A percentile compares a stretch with the other conserved stretches of the same genome.
These are phyloP conservation scores for Phytophthora pisi DNA, from an alignment of 352 stramenopile genomes.

Conservation along the genomic window DNA sequence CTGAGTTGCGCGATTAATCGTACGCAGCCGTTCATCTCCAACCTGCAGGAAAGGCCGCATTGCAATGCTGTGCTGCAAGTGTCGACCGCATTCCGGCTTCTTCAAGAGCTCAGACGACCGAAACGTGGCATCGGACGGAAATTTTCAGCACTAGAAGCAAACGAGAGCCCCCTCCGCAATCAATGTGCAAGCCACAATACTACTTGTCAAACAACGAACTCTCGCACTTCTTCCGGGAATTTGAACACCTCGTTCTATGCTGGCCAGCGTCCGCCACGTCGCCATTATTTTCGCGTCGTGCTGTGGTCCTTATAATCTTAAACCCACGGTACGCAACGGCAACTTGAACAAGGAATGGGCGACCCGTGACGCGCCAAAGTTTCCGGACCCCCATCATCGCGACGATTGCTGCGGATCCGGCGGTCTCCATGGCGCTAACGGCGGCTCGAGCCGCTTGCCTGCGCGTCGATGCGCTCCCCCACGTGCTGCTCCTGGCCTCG, in stretches of 20 bases:
- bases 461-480: conserved; percentile 20
- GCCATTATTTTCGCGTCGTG: too few relatives aligned
- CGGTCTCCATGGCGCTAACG: conserved; percentile 11
- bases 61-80: background rate
- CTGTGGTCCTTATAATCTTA: too few relatives aligned
- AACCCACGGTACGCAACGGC: background rate
- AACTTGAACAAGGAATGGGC: background rate
- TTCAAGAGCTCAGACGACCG: background rate
- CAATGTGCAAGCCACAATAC: too few relatives aligned
- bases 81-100: background rate
- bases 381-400: background rate
- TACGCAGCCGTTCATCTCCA: background rate
- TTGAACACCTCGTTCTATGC: too few relatives aligned
- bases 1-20: too few relatives aligned
- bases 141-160: background rate
- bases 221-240: too few relatives aligned
- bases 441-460: conserved; percentile 21
- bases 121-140: background rate
- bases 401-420: background rate
- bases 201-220: too few relatives aligned
- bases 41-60: background rate
- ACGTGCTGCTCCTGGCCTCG: conserved; percentile 22
- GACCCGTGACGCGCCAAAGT: background rate
- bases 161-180: background rate
- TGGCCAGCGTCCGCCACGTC: too few relatives aligned